Conservation (phyloP, 495 filamentous ascomycete genomes). For the Physcia stellaris region DNA sequence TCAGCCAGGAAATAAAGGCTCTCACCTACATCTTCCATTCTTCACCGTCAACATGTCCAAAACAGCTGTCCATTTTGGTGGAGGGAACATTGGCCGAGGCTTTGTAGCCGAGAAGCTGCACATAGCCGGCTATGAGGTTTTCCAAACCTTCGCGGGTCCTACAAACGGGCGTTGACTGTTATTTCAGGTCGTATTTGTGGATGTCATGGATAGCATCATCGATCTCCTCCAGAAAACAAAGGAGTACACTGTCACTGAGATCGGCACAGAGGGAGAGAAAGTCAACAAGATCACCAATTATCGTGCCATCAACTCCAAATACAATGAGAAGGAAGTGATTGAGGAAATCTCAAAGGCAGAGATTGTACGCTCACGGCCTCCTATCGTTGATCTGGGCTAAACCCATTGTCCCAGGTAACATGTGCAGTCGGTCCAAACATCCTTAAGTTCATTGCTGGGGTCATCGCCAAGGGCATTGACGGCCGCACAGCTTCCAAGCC, state of each 20-base stretch:
- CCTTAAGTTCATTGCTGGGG: constrained; percentile 87
- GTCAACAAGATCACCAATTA: constrained; percentile 81
- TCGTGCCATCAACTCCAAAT: constrained; percentile 88
- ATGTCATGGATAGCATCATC: constrained; percentile 76
- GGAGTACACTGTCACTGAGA: constrained; percentile 83
- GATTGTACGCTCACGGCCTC: constrained; percentile 31
- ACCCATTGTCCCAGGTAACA: constrained; percentile 37
- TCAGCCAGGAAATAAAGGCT: too few relatives aligned
- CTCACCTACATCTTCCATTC: too few relatives aligned
- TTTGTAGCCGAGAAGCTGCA: constrained; percentile 67
- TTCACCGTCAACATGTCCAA: constrained; percentile 43
- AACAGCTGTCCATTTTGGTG: constrained; percentile 87
- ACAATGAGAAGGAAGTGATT: constrained; percentile 62
- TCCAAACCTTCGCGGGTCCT: background rate
- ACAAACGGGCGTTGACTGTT: background rate
- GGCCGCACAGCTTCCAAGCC: constrained; percentile 56
- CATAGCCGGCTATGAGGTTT: constrained; percentile 38
- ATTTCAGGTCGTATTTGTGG: constrained; percentile 73
- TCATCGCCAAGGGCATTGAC: constrained; percentile 83
- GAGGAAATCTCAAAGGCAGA: constrained; percentile 77
- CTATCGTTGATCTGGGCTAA: background rate
- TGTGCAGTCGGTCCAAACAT: constrained; percentile 94
- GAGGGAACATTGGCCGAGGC: constrained; percentile 75
- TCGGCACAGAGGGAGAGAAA: constrained; percentile 71
- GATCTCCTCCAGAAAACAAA: constrained; percentile 54